These are phyloP conservation scores for Tolypocladium tropicale DNA, from an alignment of 2,329 filamentous ascomycete genomes.

Conservation along the genomic window DNA sequence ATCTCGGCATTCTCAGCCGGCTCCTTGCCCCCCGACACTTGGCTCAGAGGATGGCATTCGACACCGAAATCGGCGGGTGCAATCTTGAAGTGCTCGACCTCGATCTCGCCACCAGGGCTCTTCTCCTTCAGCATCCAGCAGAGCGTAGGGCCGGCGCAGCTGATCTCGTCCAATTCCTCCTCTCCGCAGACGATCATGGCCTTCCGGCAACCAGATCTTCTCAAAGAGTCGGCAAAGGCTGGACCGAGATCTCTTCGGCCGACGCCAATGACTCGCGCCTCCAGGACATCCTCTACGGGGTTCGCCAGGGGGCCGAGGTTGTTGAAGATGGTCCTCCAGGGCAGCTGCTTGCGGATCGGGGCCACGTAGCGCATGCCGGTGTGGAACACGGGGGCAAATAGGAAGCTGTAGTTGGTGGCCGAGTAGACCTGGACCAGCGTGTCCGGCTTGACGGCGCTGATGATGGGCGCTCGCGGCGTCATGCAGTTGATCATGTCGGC, in stretches of 20 bases:
- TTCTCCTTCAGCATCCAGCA: conserved; percentile 70
- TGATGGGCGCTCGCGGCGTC: conserved; percentile 59
- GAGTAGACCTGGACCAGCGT: conserved; percentile 67
- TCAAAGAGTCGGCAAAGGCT: conserved; percentile 79
- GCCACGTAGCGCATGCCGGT: conserved; percentile 88
- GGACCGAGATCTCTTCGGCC: conserved; percentile 78
- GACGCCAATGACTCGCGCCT: conserved; percentile 89
- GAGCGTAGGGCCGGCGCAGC: conserved; percentile 76
- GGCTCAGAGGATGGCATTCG: conserved; percentile 57
- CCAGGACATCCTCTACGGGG: conserved; percentile 72
- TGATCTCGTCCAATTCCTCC: conserved; percentile 92
- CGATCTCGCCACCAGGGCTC: conserved; percentile 27
- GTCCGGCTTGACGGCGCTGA: conserved; percentile 61
- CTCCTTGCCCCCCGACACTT: conserved; percentile 76
- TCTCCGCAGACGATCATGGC: conserved; percentile 86
- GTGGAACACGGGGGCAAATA: conserved; percentile 94
- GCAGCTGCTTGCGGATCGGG: conserved; percentile 74
- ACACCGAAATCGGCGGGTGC: conserved; percentile 83
- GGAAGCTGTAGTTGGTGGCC: conserved; percentile 81
- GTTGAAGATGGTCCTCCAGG: conserved; percentile 96
- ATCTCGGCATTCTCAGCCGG: conserved; percentile 83
- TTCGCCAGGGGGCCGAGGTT: conserved; percentile 87
- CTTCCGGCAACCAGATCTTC: conserved; percentile 66
- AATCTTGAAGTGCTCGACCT: conserved; percentile 68
- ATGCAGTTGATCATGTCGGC: conserved; percentile 81